Percentiles rank a stretch among this genome's conserved stretches.
phyloP scores from a whole-genome alignment of 768 basidiomycete species.

The Butyriboletus loyo region DNA sequence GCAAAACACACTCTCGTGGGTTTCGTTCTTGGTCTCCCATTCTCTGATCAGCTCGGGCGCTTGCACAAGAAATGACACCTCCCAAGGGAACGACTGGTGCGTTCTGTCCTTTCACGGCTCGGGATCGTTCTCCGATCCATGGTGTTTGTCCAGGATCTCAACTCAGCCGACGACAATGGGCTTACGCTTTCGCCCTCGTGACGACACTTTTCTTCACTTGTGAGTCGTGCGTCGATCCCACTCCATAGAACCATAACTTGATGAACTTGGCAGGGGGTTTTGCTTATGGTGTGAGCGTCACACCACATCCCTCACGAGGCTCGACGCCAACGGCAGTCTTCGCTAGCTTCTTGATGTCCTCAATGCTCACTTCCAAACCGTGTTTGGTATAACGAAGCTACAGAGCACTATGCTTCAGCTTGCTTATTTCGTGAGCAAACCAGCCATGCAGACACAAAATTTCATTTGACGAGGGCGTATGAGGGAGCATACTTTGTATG shows the following conservation, averaged over 20 bases:
- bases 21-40: conserved; percentile 1
- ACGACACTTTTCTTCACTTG: conserved; percentile 77
- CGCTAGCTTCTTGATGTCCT: conserved; percentile 61
- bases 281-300: conserved; percentile 53
- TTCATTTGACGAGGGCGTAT: not conserved
- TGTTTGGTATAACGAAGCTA: conserved; percentile 64
- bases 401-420: conserved; percentile 74
- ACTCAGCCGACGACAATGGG: conserved; percentile 45
- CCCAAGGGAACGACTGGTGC: conserved; percentile 42
- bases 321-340: conserved; percentile 17
- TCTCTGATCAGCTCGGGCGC: not conserved
- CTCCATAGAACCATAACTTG: not conserved
- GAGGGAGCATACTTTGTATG: conserved; percentile 63
- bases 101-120: conserved; percentile 1
- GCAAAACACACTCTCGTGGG: not conserved
- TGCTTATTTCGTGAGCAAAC: conserved; percentile 57
- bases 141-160: conserved; percentile 31
- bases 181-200: conserved; percentile 62
- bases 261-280: conserved; percentile 51
- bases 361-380: conserved; percentile 69
- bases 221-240: conserved; percentile 27
- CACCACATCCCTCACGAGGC: not conserved
- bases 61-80: conserved; percentile 32
- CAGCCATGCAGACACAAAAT: not conserved
- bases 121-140: not conserved